Evolutionary conservation across 208 protist species (phyloP), one percentile per base, ranked within the genome.

Genomic region (Leishmania guyanensis): DNA sequence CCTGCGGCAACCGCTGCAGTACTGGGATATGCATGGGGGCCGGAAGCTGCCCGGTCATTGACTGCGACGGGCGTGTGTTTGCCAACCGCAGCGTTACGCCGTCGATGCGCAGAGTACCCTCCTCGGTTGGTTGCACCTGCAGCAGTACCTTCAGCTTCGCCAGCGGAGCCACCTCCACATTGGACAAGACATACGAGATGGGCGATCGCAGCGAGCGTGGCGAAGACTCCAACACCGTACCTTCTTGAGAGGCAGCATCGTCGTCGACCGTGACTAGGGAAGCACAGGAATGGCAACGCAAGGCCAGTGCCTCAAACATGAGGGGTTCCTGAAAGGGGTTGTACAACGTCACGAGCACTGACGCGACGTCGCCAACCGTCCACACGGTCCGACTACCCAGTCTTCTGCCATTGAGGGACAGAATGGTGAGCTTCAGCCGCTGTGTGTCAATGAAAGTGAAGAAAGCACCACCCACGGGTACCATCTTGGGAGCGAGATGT

Each of bases 361-460:
- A 89, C 46, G 91, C 90, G 53, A 95, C 93, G 77, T 93, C 92
- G 66, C 92, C 93, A 20, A 94, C 93, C 20, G 88, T 90, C 93
- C 95, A 98, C 79, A 98, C 92, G 3, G 94, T 91, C 46, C 92
- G 83, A 53, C 90, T 94, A 26, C 81, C 78, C 8, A 98, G 86
- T 56, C 88, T 79, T 39, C 89, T 87, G 29, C 93, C 93, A 81
- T 98, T 94, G n/a, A 98, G 85, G 68, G 86, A 92, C 58, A 98
- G 83, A 5, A 95, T 81, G 29, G 95, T 98, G 80, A 96, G 88
- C 78, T 95, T 95, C 36, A 97, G 86, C 39, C 92, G 86, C 66
- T 90, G 87, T 5, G 87, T 95, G 85, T 98, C 93, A 81, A 98
- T 98, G 80, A 95, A 98, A 68, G 95, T 98, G 82, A 98, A 98